Evolutionary conservation across 164 flowering plant species (phyloP).

Genomic region (Euptelea pleiosperma): DNA sequence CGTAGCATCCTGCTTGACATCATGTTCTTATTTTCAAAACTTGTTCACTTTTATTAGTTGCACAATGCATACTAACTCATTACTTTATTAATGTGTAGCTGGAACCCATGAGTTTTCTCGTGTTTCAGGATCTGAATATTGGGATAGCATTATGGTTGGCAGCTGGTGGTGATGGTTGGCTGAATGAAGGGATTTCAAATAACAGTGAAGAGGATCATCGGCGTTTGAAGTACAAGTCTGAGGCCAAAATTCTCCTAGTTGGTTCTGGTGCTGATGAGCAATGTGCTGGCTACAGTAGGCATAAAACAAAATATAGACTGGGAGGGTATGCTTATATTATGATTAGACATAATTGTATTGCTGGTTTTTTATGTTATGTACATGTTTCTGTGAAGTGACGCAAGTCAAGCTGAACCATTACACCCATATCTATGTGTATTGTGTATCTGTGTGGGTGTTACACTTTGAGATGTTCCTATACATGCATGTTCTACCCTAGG

Average conservation of each 20-base stretch:
- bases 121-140: slow-evolving; percentile 82
- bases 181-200: slow-evolving; percentile 29
- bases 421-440: no score
- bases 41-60: no score
- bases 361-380: no score
- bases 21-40: neutral
- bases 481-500: no score
- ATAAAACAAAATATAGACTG: slow-evolving; percentile 71
- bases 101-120: slow-evolving; percentile 4
- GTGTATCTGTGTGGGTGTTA: no score
- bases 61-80: neutral
- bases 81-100: neutral
- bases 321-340: slow-evolving; percentile 52
- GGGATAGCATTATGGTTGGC: slow-evolving; percentile 97
- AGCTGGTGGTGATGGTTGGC: slow-evolving; percentile 87
- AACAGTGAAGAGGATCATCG: slow-evolving; percentile 17
- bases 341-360: no score
- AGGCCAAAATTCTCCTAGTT: slow-evolving; percentile 76
- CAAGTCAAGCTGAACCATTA: no score
- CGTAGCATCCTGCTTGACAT: neutral
- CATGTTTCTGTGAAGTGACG: no score
- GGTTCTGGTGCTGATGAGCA: slow-evolving; percentile 99
- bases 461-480: no score
- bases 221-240: slow-evolving; percentile 59
- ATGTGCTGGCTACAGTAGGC: slow-evolving; percentile 98